A percentile compares a stretch with the other conserved stretches of the same genome.
phyloP scores from a whole-genome alignment of 23 red algal species.

The Rhodosorus marinus region DNA sequence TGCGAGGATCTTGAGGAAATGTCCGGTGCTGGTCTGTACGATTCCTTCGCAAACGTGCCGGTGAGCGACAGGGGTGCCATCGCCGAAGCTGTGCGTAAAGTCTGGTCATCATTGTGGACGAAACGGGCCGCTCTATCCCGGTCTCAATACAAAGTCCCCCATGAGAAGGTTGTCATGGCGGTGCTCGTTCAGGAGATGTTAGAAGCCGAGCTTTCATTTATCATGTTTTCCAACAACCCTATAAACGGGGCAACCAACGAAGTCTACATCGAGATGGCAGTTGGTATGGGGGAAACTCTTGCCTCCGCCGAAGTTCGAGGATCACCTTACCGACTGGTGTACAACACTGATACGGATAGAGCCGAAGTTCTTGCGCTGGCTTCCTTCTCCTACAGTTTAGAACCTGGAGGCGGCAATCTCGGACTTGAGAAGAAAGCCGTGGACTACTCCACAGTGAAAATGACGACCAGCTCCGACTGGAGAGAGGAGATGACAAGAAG shows the following conservation, averaged over 20 bases:
- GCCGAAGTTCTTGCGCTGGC: constrained; percentile 1
- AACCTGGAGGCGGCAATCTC: background rate
- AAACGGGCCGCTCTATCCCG: constrained; percentile 29
- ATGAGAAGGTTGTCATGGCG: constrained; percentile 32
- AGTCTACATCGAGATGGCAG: constrained; percentile 42
- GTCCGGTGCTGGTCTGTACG: constrained; percentile 61
- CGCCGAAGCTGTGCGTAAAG: constrained; percentile 7
- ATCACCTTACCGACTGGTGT: constrained; percentile 25
- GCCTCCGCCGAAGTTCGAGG: constrained; percentile 17
- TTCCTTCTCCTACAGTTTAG: constrained; percentile 2
- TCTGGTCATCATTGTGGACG: constrained; percentile 51
- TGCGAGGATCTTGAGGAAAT: constrained; percentile 60
- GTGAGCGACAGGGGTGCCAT: constrained; percentile 1
- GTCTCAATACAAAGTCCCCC: constrained; percentile 11
- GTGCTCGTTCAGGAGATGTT: constrained; percentile 60
- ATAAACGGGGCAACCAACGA: background rate
- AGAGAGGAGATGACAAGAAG: background rate
- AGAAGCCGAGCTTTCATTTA: constrained; percentile 16
- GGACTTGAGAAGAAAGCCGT: constrained; percentile 15
- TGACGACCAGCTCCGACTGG: constrained; percentile 20
- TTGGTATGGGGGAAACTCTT: constrained; percentile 71
- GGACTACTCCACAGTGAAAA: constrained; percentile 39
- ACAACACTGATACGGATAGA: constrained; percentile 4
- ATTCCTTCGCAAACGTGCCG: constrained; percentile 37
- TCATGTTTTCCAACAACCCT: constrained; percentile 43